Evolutionary conservation across 371 early-diverging fungal genomes (phyloP), one percentile per base, ranked within the genome.

Genomic region (Apophysomyces elegans): DNA sequence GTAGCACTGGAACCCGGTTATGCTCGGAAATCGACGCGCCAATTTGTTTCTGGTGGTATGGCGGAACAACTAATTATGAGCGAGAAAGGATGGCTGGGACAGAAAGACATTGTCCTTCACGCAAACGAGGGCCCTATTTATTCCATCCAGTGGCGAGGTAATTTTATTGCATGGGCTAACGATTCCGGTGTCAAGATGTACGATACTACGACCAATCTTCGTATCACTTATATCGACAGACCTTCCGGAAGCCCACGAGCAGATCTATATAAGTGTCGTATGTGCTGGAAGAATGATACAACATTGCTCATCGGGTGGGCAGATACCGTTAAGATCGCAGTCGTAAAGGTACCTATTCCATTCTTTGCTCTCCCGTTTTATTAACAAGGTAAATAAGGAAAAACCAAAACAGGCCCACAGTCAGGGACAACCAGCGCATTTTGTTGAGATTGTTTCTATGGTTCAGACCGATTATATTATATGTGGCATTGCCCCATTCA

Each of bases 281-380:
- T 98, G 66, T 86, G 87, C 70, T 99, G 99, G 99, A 90, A 88
- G 54, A 84, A 85, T 45, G 89, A 90, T 44, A 79, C 72, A 3
- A 88, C 88, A 0, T 74, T 99, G 57, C 69, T 95, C 43, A 89
- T 97, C 60, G 97, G 95, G 0, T 99, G 99, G 99, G 97, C 95
- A 1, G 91, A 97, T 65, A 87, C 86, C 37, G 92, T 98, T 43
- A 95, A 93, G 71, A 82, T 96, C 9, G 93, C 92, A 6, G 81
- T 81, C 0, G 84, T 97, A 50, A 89, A 86, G 70, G 89, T 84
- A 65, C 69, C 70, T 1, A 13, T 47, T 50, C 41, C 12, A 37
- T 14, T 21, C 5, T 57, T 41, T 37, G 11, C 6, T 63, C 38
- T 38, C 7, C 4, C 21, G 2, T 43, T 9, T 9, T 26, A 16